A percentile compares a stretch with the other conserved stretches of the same genome.
phyloP scores from a whole-genome alignment of 257 asterid species.

The Ophiorrhiza pumila region DNA sequence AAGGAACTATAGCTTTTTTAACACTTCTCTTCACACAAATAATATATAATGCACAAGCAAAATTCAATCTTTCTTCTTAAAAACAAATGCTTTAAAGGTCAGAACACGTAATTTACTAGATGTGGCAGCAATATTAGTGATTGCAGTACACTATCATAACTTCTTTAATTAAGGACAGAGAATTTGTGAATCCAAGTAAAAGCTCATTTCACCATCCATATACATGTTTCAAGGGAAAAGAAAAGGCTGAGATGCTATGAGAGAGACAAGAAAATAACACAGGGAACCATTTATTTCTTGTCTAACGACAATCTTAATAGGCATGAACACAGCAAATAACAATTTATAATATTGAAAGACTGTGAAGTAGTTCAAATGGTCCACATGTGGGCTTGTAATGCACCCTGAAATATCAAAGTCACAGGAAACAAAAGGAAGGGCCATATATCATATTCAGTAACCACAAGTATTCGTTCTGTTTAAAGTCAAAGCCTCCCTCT shows the following conservation, averaged over 20 bases:
- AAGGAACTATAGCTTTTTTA: not conserved
- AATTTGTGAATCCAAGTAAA: not conserved
- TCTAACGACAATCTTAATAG: not conserved
- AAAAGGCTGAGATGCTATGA: not conserved
- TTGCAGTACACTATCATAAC: not conserved
- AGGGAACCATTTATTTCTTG: not conserved
- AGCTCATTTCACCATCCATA: not conserved
- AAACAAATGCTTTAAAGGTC: too few species aligned
- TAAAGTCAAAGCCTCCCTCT: not conserved
- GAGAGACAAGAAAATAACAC: not conserved
- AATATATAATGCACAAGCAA: too few species aligned
- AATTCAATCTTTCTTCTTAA: not conserved
- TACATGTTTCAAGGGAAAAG: not conserved
- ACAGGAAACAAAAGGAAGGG: not conserved
- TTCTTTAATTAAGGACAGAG: not conserved
- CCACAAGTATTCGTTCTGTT: not conserved
- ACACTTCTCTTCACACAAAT: not conserved
- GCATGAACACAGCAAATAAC: not conserved
- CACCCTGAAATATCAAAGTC: not conserved
- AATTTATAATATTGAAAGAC: not conserved
- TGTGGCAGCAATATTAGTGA: not conserved
- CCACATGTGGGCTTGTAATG: not conserved
- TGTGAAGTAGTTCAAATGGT: not conserved
- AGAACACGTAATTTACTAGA: not conserved
- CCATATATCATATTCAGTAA: constrained; percentile 1